Evolutionary conservation across 2,329 filamentous ascomycete genomes (phyloP), one percentile per base, ranked within the genome.

Genomic region (Diaporthe amygdali): DNA sequence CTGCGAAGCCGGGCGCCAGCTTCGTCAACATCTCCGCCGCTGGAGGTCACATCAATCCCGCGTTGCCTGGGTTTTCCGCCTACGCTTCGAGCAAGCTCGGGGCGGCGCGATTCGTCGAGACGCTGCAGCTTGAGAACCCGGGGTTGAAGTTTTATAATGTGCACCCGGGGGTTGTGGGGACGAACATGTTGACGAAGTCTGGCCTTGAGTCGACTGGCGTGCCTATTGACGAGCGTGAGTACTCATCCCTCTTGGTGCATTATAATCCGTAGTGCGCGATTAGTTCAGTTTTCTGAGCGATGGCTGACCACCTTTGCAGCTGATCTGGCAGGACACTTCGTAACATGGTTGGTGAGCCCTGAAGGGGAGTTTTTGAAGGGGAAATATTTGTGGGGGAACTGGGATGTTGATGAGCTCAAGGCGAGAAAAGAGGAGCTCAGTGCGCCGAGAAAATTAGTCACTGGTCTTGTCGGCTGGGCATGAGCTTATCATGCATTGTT

Each of bases 381-480:
- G 4, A 82, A 81, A 56, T 78, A 80, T 46, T 61, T 82, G 2
- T 84, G 80, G 78, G 76, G 77, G 17, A 82, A 82, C 27, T 84
- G 81, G 82, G 83, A 84, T 76, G 79, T 83, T 2, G 78, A 83
- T 69, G 82, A 84, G 73, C 74, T 84, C 17, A 79, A 80, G 74
- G 75, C 76, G 37, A 69, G 47, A 32, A 66, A 30, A 47, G 68
- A 52, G 6, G 54, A 66, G 27, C 37, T 69, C 6, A 20, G 25
- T 66, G 68, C 46, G 20, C 46, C 46, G 3, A 63, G 3, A 2
- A 46, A 47, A 20, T 10, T 69, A 34, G n/a, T 66, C n/a, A 69
- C 68, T 4, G 68, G 68, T n/a, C 61, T 69, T 15, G 34, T 69
- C 5, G 68, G 68, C 2, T 66, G 68, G 68, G 20, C 15, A 15